A percentile compares a stretch with the other conserved stretches of the same genome.
These are phyloP conservation scores for Cryptococcus sp. DNA, from an alignment of 1,284 basidiomycete species.

Conservation along the genomic window DNA sequence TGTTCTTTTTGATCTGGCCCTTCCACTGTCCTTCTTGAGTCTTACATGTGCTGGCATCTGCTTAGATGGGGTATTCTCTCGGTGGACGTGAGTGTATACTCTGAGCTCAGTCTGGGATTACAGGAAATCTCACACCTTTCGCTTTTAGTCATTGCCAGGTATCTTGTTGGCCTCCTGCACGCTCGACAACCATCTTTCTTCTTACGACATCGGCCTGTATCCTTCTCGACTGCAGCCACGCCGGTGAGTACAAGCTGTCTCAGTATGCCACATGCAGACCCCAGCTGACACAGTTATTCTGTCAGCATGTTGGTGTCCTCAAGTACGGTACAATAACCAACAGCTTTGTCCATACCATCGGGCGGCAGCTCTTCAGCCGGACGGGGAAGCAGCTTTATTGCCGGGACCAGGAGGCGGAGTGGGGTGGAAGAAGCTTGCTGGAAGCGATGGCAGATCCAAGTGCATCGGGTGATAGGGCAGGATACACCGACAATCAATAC, in stretches of 20 bases:
- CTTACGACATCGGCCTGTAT: slow-evolving; percentile 29
- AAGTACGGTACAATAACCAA: slow-evolving; percentile 30
- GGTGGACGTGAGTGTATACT: slow-evolving; percentile 41
- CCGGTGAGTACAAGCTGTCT: slow-evolving; percentile 24
- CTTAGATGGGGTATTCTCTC: slow-evolving; percentile 47
- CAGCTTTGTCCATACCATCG: slow-evolving; percentile 16
- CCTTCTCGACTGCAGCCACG: slow-evolving; percentile 48
- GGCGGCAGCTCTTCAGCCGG: slow-evolving; percentile 67
- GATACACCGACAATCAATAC: neutral
- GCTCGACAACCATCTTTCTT: slow-evolving; percentile 43
- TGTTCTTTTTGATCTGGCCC: slow-evolving; percentile 3
- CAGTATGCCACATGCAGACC: neutral
- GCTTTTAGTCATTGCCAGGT: slow-evolving; percentile 41
- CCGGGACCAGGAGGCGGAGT: slow-evolving; percentile 63
- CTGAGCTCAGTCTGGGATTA: neutral
- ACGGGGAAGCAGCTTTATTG: slow-evolving; percentile 79
- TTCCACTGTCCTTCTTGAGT: too few species aligned
- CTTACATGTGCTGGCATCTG: neutral
- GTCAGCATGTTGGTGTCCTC: slow-evolving; percentile 39
- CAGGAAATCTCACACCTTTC: neutral
- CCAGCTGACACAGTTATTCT: neutral
- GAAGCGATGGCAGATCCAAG: slow-evolving; percentile 81
- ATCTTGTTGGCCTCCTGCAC: slow-evolving; percentile 43
- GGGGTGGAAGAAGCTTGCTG: slow-evolving; percentile 64
- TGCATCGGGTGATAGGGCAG: slow-evolving; percentile 49